Conservation (phyloP, 2,329 filamentous ascomycete genomes). For the Colletotrichum plurivorum region DNA sequence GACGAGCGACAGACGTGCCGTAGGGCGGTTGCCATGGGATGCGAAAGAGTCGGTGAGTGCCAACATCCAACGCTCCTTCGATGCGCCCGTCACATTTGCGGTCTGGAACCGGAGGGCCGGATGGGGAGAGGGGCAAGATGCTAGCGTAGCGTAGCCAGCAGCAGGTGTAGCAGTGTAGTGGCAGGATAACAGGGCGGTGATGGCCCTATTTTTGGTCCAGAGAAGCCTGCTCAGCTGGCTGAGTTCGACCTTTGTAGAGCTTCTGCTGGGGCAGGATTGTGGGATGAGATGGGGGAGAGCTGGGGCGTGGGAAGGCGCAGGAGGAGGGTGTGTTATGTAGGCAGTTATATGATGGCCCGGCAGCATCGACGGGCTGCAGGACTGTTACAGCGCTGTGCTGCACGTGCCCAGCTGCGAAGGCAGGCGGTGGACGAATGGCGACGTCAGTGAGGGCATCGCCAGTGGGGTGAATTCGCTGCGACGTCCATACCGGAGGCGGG, state of each 20-base stretch:
- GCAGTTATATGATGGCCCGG: conserved; percentile 10
- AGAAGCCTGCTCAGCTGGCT: not conserved
- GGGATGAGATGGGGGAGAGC: not conserved
- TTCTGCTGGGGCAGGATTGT: conserved; percentile 5
- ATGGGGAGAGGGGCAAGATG: conserved; percentile 6
- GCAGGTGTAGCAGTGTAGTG: not conserved
- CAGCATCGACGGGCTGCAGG: conserved; percentile 32
- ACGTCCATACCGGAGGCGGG: conserved; percentile 21
- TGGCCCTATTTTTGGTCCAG: conserved; percentile 36
- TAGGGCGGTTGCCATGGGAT: conserved; percentile 38
- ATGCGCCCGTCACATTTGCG: conserved; percentile 39
- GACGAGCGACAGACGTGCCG: conserved; percentile 3
- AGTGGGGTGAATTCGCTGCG: conserved; percentile 27
- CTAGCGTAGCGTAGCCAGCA: not conserved
- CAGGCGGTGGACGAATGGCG: conserved; percentile 28
- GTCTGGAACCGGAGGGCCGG: conserved; percentile 31
- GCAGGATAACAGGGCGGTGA: not conserved
- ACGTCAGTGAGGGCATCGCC: conserved; percentile 39
- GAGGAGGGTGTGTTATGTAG: not conserved
- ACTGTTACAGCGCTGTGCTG: not conserved
- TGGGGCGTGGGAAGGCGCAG: conserved; percentile 21
- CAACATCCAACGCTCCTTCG: conserved; percentile 4
- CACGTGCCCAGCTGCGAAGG: conserved; percentile 1
- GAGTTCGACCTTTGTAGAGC: not conserved
- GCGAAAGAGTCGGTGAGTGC: conserved; percentile 40